phyloP scores from a whole-genome alignment of 1,284 basidiomycete species.

The Thelephora terrestris region DNA sequence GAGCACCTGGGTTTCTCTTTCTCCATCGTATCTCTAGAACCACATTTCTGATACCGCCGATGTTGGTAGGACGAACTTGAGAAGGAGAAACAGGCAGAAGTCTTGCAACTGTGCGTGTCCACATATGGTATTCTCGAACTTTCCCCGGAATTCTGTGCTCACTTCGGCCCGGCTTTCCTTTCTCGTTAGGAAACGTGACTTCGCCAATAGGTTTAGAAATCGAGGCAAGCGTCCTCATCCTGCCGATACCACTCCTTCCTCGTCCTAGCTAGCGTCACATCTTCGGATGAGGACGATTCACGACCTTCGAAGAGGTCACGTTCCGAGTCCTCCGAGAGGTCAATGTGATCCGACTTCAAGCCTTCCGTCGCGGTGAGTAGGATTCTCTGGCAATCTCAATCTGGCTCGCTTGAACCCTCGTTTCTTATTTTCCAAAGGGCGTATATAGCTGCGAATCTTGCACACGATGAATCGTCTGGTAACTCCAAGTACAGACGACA shows the following conservation, averaged over 20 bases:
- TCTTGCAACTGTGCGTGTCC: slow-evolving; percentile 31
- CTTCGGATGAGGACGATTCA: not conserved
- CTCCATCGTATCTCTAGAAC: not conserved
- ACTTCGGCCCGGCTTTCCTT: slow-evolving; percentile 3
- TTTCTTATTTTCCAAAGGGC: too few relatives aligned
- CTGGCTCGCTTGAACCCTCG: too few relatives aligned
- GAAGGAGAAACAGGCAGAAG: slow-evolving; percentile 42
- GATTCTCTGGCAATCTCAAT: too few relatives aligned
- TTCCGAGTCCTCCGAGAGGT: too few relatives aligned
- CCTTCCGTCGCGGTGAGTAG: too few relatives aligned
- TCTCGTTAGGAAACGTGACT: slow-evolving; percentile 42
- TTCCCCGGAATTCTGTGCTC: slow-evolving; percentile 2
- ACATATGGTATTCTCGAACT: not conserved
- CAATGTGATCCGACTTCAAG: too few relatives aligned
- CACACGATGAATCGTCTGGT: too few relatives aligned
- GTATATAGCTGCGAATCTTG: too few relatives aligned
- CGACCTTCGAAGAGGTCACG: not conserved
- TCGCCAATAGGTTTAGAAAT: slow-evolving; percentile 53
- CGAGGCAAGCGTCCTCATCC: slow-evolving; percentile 48
- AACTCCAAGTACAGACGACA: too few relatives aligned
- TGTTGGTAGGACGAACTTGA: slow-evolving; percentile 45
- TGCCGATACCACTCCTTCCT: slow-evolving; percentile 21
- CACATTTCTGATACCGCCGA: not conserved
- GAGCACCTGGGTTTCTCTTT: slow-evolving; percentile 6
- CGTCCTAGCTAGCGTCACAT: slow-evolving; percentile 14